These are phyloP conservation scores for Flaveria bidentis DNA, from an alignment of 129 eudicot species.

Conservation along the genomic window DNA sequence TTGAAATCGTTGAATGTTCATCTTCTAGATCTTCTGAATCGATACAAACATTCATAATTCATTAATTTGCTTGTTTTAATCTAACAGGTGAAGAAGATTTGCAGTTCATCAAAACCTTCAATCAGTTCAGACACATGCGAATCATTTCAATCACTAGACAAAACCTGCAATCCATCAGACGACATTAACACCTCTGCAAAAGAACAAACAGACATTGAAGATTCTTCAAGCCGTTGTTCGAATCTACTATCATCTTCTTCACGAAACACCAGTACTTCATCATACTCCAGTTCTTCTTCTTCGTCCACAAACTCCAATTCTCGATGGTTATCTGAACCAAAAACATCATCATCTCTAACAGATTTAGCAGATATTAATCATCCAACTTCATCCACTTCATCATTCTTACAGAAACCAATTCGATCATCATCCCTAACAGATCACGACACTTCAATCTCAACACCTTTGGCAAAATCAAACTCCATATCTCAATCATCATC, in stretches of 20 bases:
- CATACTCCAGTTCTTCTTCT: conserved; percentile 28
- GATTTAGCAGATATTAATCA: conserved; percentile 16
- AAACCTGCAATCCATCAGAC: not conserved
- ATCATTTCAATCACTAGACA: conserved; percentile 22
- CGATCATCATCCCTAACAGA: conserved; percentile 4
- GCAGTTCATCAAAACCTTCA: conserved; percentile 36
- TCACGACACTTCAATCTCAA: conserved; percentile 7
- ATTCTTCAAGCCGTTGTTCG: conserved; percentile 30
- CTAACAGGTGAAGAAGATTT: conserved; percentile 41
- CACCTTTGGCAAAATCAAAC: not conserved
- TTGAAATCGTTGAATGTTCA: not conserved
- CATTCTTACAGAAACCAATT: conserved; percentile 4
- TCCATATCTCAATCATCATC: not conserved
- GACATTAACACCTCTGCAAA: conserved; percentile 18
- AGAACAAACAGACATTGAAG: conserved; percentile 23
- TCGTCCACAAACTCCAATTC: conserved; percentile 43
- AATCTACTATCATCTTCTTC: conserved; percentile 32
- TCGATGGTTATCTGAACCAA: conserved; percentile 23
- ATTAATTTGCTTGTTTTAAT: not conserved
- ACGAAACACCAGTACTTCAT: conserved; percentile 25
- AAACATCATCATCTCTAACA: not conserved
- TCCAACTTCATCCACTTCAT: conserved; percentile 14
- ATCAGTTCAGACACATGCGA: conserved; percentile 11
- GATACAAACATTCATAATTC: not conserved
- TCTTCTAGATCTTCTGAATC: not conserved